Conservation (phyloP, 371 early-diverging fungal genomes). For the Rhizomucor pusillus region DNA sequence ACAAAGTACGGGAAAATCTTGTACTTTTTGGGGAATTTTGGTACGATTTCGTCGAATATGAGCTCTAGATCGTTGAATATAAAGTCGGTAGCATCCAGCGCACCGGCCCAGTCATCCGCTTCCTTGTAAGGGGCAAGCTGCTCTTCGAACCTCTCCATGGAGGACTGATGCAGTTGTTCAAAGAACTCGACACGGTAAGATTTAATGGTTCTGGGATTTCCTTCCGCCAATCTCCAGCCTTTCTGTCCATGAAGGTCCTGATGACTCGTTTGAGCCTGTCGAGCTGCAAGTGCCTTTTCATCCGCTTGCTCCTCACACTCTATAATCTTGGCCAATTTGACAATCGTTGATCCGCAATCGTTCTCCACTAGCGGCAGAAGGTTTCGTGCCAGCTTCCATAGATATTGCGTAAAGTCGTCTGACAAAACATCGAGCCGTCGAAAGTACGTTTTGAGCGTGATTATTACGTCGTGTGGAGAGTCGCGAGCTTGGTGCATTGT, state of each 20-base stretch:
- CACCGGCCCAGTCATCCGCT: constrained; percentile 50
- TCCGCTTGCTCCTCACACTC: constrained; percentile 89
- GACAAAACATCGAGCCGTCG: constrained; percentile 75
- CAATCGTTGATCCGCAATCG: constrained; percentile 68
- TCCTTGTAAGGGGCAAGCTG: constrained; percentile 51
- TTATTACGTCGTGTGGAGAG: constrained; percentile 74
- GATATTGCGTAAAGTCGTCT: constrained; percentile 77
- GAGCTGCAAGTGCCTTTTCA: constrained; percentile 66
- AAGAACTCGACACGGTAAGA: constrained; percentile 76
- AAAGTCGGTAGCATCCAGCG: constrained; percentile 69
- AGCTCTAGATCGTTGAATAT: constrained; percentile 87
- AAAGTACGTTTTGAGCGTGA: constrained; percentile 82
- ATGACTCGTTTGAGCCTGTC: constrained; percentile 54
- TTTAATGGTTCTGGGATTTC: constrained; percentile 65
- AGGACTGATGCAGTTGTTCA: constrained; percentile 69
- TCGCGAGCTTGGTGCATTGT: constrained; percentile 77
- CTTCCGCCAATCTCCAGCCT: constrained; percentile 56
- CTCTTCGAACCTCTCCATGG: constrained; percentile 58
- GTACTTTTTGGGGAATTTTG: constrained; percentile 87
- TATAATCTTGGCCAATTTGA: constrained; percentile 86
- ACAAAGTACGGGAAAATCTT: constrained; percentile 91
- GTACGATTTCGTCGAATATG: constrained; percentile 83
- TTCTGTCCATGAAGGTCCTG: constrained; percentile 52
- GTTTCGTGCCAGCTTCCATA: constrained; percentile 82
- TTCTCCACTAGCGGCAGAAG: constrained; percentile 75